phyloP scores from a whole-genome alignment of 441 rosid genomes.

The Populus trichocarpa region DNA sequence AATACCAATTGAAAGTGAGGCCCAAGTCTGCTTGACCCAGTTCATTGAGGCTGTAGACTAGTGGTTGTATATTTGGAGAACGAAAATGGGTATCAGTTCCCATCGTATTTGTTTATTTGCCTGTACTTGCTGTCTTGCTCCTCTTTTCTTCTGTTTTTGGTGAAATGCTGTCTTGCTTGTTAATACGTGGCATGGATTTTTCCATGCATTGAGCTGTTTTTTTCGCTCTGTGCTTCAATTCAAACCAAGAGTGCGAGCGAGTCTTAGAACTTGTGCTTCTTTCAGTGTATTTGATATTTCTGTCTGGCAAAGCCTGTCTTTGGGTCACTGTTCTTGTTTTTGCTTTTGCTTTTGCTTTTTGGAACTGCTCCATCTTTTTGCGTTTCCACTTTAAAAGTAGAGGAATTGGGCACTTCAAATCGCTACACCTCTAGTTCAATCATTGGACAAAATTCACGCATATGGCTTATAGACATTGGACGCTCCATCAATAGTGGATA shows the following conservation, averaged over 20 bases:
- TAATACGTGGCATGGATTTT: neutral
- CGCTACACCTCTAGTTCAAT: no score
- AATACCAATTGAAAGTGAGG: no score
- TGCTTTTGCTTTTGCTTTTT: no score
- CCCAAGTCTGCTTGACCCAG: neutral
- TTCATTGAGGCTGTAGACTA: neutral
- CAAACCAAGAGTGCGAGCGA: neutral
- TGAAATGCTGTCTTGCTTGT: no score
- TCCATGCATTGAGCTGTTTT: neutral
- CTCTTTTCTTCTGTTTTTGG: no score
- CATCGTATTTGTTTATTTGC: neutral
- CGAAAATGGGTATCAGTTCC: neutral
- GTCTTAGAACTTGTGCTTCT: neutral
- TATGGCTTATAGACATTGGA: no score
- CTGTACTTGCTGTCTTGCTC: no score
- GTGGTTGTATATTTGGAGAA: neutral
- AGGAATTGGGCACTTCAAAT: no score
- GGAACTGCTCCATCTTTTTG: neutral
- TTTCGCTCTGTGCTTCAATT: neutral
- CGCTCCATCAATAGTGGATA: no score
- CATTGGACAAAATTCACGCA: no score
- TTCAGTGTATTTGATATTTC: neutral
- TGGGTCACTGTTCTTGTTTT: neutral
- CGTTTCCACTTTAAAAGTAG: neutral
- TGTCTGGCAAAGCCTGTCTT: neutral